These are phyloP conservation scores for Naumovozyma castellii DNA, from an alignment of 805 yeast species.

Conservation along the genomic window DNA sequence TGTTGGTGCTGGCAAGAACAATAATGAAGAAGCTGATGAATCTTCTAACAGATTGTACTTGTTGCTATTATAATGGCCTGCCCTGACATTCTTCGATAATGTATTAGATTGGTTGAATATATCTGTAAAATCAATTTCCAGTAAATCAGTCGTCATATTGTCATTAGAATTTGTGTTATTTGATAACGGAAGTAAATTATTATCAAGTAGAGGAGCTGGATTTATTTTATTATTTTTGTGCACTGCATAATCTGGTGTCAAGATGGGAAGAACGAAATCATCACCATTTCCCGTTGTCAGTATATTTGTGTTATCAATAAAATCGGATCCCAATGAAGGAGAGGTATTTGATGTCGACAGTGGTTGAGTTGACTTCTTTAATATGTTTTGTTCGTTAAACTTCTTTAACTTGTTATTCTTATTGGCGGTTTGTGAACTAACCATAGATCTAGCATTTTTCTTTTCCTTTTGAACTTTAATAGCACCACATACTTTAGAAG, in stretches of 20 bases:
- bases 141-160: constrained; percentile 7
- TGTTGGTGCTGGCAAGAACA: neutral
- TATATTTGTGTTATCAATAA: neutral
- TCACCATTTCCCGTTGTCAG: neutral
- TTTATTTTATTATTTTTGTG: neutral
- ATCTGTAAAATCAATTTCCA: constrained; percentile 29
- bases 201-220: neutral
- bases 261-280: neutral
- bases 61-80: neutral
- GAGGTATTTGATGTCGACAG: neutral
- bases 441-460: neutral
- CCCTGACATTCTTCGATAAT: neutral
- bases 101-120: constrained; percentile 13
- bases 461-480: constrained; percentile 5
- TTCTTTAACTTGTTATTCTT: neutral
- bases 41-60: neutral
- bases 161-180: constrained; percentile 2
- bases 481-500: constrained; percentile 10
- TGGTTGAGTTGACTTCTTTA: constrained; percentile 10
- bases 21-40: neutral
- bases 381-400: constrained; percentile 9
- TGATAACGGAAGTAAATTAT: neutral
- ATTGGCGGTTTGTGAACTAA: too few relatives aligned
- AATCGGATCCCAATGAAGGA: neutral
- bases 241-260: neutral